Base-by-base conservation (phyloP, 2,329 filamentous ascomycete genomes). In the Phaeophleospora eucalypticola region DNA sequence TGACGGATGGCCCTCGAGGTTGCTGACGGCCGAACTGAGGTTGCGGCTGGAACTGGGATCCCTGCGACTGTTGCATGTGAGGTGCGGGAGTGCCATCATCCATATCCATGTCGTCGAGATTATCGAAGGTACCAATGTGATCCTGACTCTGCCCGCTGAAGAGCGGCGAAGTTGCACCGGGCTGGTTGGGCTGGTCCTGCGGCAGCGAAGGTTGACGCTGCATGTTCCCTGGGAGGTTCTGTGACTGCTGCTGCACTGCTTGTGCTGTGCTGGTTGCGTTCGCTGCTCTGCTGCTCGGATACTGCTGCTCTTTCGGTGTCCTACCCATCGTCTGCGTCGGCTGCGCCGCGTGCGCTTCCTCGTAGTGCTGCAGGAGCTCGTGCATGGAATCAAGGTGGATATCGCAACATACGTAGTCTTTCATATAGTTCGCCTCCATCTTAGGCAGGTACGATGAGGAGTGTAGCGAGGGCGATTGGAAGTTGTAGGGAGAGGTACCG, bases 51-150 rank as follows among this genome's bases (percentile, higher is more conserved):
- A 64, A 68, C 45, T 72, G 70, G 34, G 65, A 58, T 17, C 57
- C 57, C 37, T 64, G 65, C 40, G 68, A 66, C 27, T 64, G 61
- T 35, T 63, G 61, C 24, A 67, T 60, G 9, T 67, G 63, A 36
- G 87, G 87, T 53, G 58, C 73, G 63, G 49, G 83, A 40, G 87
- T 76, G 6, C 83, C 79, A 59, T 95, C 89, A 61, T 97, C 91
- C 90, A 96, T 96, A 62, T 97, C 91, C 91, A 97, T 96, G 15
- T 87, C 82, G 62, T 95, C 90, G 74, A 95, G 82, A 51, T 95
- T 73, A 49, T 75, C 66, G 36, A 65, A 64, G 2, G 54, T 56
- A 36, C 60, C 58, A 32, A 62, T 60, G 36, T 64, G 61, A 42
- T 64, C 62, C 36, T 54, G 45, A 41, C 54, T 58, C 35, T 63